A percentile compares a stretch with the other conserved stretches of the same genome.
These are phyloP conservation scores for Neophaeococcomyces mojaviensis DNA, from an alignment of 2,329 filamentous ascomycete species.

Conservation along the genomic window DNA sequence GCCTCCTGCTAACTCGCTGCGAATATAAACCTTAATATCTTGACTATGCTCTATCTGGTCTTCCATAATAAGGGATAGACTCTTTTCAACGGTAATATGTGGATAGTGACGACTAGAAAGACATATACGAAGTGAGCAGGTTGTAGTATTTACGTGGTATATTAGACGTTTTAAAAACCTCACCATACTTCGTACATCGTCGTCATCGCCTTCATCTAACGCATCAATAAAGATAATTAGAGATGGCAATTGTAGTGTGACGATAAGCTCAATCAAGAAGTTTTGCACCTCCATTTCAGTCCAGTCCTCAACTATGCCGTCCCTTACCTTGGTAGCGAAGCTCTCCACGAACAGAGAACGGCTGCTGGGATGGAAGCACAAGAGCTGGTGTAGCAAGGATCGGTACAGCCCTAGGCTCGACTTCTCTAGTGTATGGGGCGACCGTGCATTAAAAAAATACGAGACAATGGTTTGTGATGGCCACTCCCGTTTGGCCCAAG, in stretches of 20 bases:
- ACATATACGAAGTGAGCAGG: conserved; percentile 26
- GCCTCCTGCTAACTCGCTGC: conserved; percentile 19
- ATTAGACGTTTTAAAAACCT: conserved; percentile 30
- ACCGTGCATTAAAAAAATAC: conserved; percentile 47
- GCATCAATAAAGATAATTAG: conserved; percentile 39
- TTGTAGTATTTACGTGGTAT: conserved; percentile 10
- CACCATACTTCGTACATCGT: conserved; percentile 33
- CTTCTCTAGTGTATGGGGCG: conserved; percentile 35
- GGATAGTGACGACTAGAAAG: conserved; percentile 42
- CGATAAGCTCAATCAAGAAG: conserved; percentile 18
- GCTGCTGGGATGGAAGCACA: conserved; percentile 19
- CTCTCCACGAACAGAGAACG: neutral
- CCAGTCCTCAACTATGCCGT: conserved; percentile 9
- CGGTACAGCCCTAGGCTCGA: conserved; percentile 44
- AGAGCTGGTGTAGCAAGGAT: conserved; percentile 22
- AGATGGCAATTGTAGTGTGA: neutral
- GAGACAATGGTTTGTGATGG: conserved; percentile 26
- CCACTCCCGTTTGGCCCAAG: neutral
- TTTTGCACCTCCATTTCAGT: conserved; percentile 8
- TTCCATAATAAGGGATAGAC: conserved; percentile 29
- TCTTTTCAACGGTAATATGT: conserved; percentile 28
- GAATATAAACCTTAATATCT: conserved; percentile 31
- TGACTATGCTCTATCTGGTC: conserved; percentile 27
- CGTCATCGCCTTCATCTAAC: conserved; percentile 39
- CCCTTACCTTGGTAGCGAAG: conserved; percentile 24